Conservation (phyloP, 176 grass and related monocot species). For the Aegilops umbellulata region DNA sequence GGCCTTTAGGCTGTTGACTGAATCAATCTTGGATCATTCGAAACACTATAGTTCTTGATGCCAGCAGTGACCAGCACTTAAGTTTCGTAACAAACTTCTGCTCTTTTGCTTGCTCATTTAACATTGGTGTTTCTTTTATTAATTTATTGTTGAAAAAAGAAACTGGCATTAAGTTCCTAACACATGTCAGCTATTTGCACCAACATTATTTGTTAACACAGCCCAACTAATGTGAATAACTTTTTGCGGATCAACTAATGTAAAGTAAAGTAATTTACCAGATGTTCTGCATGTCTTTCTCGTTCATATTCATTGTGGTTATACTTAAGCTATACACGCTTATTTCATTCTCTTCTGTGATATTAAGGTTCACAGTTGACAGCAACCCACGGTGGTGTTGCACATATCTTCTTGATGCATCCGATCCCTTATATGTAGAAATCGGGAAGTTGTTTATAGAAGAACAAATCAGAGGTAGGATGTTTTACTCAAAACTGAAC, state of each 20-base stretch:
- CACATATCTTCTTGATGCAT: constrained; percentile 84
- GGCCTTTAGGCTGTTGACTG: not conserved
- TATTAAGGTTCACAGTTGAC: constrained; percentile 72
- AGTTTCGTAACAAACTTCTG: not conserved
- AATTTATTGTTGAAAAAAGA: not conserved
- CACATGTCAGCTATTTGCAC: not conserved
- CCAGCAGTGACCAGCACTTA: not conserved
- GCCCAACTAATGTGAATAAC: not conserved
- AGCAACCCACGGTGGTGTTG: constrained; percentile 76
- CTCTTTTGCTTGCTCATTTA: constrained; percentile 9
- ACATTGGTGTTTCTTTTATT: not conserved
- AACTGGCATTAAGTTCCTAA: not conserved
- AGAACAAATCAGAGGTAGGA: constrained; percentile 66
- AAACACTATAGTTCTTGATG: not conserved
- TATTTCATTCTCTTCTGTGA: constrained; percentile 35
- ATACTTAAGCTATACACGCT: not conserved
- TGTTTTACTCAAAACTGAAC: constrained; percentile 9
- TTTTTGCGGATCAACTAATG: not conserved
- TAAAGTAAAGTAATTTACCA: not conserved
- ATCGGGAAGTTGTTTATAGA: constrained; percentile 73
- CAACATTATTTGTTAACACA: not conserved
- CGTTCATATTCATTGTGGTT: not conserved
- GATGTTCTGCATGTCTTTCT: not conserved
- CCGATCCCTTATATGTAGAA: constrained; percentile 69
- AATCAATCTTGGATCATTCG: not conserved